Evolutionary conservation across 441 rosid species (phyloP).

Genomic region (Euphorbia schlechtendalii): DNA sequence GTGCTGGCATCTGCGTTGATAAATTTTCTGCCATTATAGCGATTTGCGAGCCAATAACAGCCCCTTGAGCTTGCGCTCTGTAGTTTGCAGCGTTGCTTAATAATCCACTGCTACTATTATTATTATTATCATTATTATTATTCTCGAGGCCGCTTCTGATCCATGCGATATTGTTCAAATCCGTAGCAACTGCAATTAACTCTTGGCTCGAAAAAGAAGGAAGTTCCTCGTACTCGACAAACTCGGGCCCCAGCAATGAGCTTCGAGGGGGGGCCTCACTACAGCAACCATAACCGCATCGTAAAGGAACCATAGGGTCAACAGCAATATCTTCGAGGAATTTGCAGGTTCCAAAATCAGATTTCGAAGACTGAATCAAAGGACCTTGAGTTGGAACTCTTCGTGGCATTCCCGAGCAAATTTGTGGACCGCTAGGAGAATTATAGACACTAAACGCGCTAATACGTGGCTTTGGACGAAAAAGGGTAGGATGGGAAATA

Average conservation of each 20-base stretch:
- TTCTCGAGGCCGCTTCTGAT: slow-evolving; percentile 65
- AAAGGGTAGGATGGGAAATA: slow-evolving; percentile 27
- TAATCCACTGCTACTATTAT: slow-evolving; percentile 11
- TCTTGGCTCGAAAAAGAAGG: slow-evolving; percentile 62
- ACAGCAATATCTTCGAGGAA: slow-evolving; percentile 46
- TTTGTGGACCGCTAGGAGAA: slow-evolving; percentile 29
- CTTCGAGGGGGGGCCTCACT: slow-evolving; percentile 23
- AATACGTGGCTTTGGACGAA: slow-evolving; percentile 53
- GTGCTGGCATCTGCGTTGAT: slow-evolving; percentile 39
- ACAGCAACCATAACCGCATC: slow-evolving; percentile 76
- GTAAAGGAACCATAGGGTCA: slow-evolving; percentile 51
- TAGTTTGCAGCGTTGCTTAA: slow-evolving; percentile 23
- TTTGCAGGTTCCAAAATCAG: slow-evolving; percentile 35
- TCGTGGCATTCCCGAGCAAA: slow-evolving; percentile 25
- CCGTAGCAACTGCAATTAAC: slow-evolving; percentile 70
- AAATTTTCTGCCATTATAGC: slow-evolving; percentile 33
- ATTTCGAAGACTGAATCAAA: slow-evolving; percentile 42
- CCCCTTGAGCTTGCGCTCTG: slow-evolving; percentile 27
- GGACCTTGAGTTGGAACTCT: slow-evolving; percentile 47
- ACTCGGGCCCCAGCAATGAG: slow-evolving; percentile 67
- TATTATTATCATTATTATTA: no score
- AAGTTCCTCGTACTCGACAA: slow-evolving; percentile 68
- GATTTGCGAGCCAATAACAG: slow-evolving; percentile 22
- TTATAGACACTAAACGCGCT: slow-evolving; percentile 67
- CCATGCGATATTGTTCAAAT: slow-evolving; percentile 85